Base-by-base conservation (phyloP, 2,329 filamentous ascomycete species). In the Talaromyces sp. region DNA sequence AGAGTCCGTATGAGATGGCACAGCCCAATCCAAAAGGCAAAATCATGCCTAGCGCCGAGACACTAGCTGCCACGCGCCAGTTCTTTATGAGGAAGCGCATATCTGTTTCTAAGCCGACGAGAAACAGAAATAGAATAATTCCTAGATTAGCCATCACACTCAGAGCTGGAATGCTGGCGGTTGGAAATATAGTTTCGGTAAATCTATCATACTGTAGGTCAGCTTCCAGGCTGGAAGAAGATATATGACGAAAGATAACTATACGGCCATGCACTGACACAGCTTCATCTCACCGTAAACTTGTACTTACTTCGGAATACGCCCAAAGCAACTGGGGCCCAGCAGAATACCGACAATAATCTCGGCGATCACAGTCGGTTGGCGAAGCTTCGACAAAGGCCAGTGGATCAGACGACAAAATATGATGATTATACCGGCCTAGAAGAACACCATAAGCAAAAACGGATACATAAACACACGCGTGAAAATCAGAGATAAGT, bases 51-150 rank as follows among this genome's bases (percentile, higher is more conserved):
- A 87, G 85, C 0, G 91, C 75, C 1, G 89, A 89, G 2, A 96
- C 91, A 62, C 85, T 88, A 16, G 88, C 71, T 0, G 91, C 91
- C 4, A 91, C 80, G 41, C 83, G 84, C 91, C 91, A 96, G 67
- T 96, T 95, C 65, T 82, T 85, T 24, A 86, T 73, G 54, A 96
- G 82, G 64, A 91, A 86, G 36, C 88, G 82, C 37, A 96, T 77
- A 66, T 96, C 90, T 40, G 92, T 90, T 75, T 96, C 91, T 3
- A 96, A 80, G 2, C 90, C 91, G 20, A 96, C 90, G 52, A 96
- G 80, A 73, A 96, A 96, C 32, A 96, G 78, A 69, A 94, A 96
- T 7, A 96, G 79, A 13, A 95, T 83, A 47, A 96, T 77, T 5
- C 91, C 91, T 3, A 96, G 74, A 62, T 94, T 96, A 40, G 91